Base-by-base conservation (phyloP, 345 rosid genomes). In the Diplotaxis tenuifolia region DNA sequence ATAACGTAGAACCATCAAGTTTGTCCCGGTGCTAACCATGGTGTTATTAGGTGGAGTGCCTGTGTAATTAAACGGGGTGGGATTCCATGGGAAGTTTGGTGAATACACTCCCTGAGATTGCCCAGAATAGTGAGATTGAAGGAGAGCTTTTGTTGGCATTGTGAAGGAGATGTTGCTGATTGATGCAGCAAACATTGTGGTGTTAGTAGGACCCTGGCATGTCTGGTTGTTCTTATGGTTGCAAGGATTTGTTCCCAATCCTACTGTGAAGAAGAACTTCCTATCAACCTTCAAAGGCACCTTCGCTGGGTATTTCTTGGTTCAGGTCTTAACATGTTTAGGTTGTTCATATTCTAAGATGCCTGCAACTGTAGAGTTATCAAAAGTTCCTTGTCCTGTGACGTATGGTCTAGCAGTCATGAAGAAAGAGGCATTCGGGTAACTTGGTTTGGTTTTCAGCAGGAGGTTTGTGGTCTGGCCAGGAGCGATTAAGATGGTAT, bases 151-250 rank as follows among this genome's bases (percentile, higher is more conserved):
- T 14, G 82, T 83, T 28, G 92, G 92, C 85, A 83, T 62, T 15
- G 67, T 70, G 78, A 89, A 89, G 6, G 95, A 84, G 9, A 86
- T 56, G 62, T 87, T 89, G 62, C 85, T 89, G 45, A 89, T 74
- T 0, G 90, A 79, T 32, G 92, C 96, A 34, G 84, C 83, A 67
- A 89, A 86, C 84, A 50, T 86, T 42, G 92, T 84, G 20, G 83
- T 79, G 65, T 84, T 89, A 12, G 95, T 87, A 7, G 96, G 96
- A 1, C 96, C 96, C 58, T 84, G 92, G 72, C 87, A 85, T 52
- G 92, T 84, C 67, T 76, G 82, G 74, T 86, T 89, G 11, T 78
- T 78, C 73, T 76, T 76, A 21, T 80, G 69, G 55, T 56, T 80
- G 55, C 92, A 82, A 0, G 88, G 92, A 69, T n/a, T 76, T 10